Base-by-base conservation (phyloP, 345 rosid genomes). In the Eutrema heterophyllum region DNA sequence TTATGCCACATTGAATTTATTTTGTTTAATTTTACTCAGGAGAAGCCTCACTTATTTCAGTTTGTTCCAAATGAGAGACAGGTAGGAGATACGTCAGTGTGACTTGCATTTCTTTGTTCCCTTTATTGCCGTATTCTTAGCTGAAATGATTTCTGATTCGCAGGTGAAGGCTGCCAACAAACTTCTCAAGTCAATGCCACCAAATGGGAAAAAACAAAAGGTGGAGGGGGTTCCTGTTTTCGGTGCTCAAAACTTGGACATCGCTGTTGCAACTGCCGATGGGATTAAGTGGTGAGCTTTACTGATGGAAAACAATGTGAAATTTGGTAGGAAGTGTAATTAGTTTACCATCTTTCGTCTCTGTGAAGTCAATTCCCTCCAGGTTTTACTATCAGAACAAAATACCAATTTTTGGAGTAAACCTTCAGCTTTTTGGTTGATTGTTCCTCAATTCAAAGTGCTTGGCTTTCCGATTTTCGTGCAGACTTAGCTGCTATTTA, bases 11-110 rank as follows among this genome's bases (percentile, higher is more conserved):
- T 6, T 71, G 55, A 39, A 6, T 41, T 50, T 26, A 10, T 27
- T 76, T 4, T 70, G 26, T 45, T 53, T 36, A 80, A 71, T 63
- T 45, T 63, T 46, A 12, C 32, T 38, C 90, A 95, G 99, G 97
- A 90, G 81, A 88, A 88, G 67, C 97, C 97, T 57, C 91, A 87
- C 75, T 74, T 87, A 32, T 95, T 92, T 83, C 96, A 92, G 81
- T 95, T 95, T 83, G 93, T 90, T 85, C 96, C 97, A 67, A 95
- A 95, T 72, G 92, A 95, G 81, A 87, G 87, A 69, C 98, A 95
- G 91, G 98, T 95, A 76, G 45, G 64, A 59, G 7, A 54, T 51
- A 16, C 6, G 18, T 36, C 44, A 36, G 26, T 41, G 12, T 33
- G 33, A 56, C 15, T 11, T 59, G 39, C 43, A 29, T 56, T 64